Conservation (phyloP, 192 early-diverging fungal genomes). For the Coemansia sp. region DNA sequence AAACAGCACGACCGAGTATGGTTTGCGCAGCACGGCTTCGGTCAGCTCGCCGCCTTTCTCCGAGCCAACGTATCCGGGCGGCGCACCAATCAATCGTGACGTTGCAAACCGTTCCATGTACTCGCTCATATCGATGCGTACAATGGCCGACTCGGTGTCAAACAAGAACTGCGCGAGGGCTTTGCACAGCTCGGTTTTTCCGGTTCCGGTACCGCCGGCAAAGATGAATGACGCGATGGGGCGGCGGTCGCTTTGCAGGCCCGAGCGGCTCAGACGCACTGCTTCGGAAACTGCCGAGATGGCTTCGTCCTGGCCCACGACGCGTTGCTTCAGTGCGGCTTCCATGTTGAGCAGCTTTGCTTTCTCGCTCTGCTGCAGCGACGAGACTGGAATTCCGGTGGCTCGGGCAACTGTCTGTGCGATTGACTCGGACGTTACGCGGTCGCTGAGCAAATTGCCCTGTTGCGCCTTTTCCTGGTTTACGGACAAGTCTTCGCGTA, state of each 20-base stretch:
- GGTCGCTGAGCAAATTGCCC: conserved; percentile 70
- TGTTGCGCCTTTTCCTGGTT: conserved; percentile 49
- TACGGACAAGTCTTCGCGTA: conserved; percentile 67
- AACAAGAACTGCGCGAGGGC: conserved; percentile 76
- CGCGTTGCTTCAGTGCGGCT: conserved; percentile 54
- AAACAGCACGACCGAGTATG: conserved; percentile 73
- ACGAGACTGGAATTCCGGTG: conserved; percentile 80
- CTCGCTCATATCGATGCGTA: conserved; percentile 81
- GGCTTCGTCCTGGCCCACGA: conserved; percentile 75
- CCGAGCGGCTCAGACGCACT: conserved; percentile 74
- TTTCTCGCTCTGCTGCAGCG: conserved; percentile 68
- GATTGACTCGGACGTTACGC: conserved; percentile 77
- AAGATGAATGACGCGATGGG: conserved; percentile 81
- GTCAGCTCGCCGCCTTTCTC: conserved; percentile 78
- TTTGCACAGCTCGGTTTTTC: conserved; percentile 80
- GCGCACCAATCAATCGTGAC: conserved; percentile 73
- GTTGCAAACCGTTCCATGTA: conserved; percentile 73
- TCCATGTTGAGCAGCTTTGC: conserved; percentile 76
- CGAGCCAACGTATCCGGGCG: conserved; percentile 79
- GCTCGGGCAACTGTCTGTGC: conserved; percentile 69
- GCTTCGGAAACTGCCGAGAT: conserved; percentile 70
- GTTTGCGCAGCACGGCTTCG: conserved; percentile 76
- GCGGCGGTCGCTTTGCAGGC: conserved; percentile 68
- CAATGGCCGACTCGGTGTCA: conserved; percentile 67
- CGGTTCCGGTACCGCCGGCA: conserved; percentile 81